These are phyloP conservation scores for Melampsora larici-populina DNA, from an alignment of 1,284 basidiomycete species.

Conservation along the genomic window DNA sequence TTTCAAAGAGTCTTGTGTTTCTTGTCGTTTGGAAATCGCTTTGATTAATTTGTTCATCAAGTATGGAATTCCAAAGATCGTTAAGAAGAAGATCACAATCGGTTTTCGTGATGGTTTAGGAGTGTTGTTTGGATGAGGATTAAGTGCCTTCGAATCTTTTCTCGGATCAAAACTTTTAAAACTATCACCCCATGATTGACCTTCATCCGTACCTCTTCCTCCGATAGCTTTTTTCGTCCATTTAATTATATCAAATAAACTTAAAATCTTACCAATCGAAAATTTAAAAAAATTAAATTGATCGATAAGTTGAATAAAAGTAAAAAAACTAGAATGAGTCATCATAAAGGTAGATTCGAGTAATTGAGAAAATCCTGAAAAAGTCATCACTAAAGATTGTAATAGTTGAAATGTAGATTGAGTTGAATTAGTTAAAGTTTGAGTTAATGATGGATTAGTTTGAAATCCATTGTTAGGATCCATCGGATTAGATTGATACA, in stretches of 20 bases:
- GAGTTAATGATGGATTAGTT: constrained; percentile 67
- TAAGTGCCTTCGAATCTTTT: constrained; percentile 12
- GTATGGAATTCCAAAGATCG: constrained; percentile 90
- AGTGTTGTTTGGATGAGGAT: constrained; percentile 59
- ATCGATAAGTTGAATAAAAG: constrained; percentile 96
- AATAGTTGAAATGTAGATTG: constrained; percentile 89
- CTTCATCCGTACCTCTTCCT: constrained; percentile 45
- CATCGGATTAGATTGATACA: constrained; percentile 54
- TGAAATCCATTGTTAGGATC: constrained; percentile 44
- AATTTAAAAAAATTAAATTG: constrained; percentile 88
- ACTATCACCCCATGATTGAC: constrained; percentile 49
- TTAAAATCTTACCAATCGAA: constrained; percentile 87
- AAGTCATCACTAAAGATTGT: constrained; percentile 91
- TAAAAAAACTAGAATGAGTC: constrained; percentile 96
- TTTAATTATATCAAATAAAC: constrained; percentile 66
- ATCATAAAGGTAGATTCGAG: constrained; percentile 98
- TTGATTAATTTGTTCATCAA: constrained; percentile 87
- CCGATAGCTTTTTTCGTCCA: constrained; percentile 47
- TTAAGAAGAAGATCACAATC: constrained; percentile 86
- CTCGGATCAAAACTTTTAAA: constrained; percentile 51
- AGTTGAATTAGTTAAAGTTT: constrained; percentile 82
- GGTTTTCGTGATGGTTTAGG: constrained; percentile 67
- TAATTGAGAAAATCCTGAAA: constrained; percentile 94
- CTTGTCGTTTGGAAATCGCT: constrained; percentile 62
- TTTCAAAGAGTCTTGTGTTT: constrained; percentile 55